phyloP scores from a whole-genome alignment of 306 rosid genomes.

The Arachis hypogaea region DNA sequence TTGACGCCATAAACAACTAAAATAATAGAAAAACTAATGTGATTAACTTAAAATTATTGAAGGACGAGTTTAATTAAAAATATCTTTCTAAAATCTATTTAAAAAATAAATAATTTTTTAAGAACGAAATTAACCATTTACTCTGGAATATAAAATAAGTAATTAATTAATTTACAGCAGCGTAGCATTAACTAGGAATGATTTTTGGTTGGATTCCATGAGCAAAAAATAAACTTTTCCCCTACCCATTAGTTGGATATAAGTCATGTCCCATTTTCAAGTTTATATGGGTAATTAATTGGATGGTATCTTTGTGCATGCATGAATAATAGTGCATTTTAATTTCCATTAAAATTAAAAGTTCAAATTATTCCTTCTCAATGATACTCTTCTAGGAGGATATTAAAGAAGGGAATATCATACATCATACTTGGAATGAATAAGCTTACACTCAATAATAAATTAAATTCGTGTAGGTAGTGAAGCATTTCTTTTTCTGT shows the following conservation, averaged over 20 bases:
- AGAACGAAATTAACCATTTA: too few species aligned
- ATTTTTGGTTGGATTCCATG: slow-evolving; percentile 4
- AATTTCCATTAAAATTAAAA: slow-evolving; percentile 14
- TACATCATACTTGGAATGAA: not conserved
- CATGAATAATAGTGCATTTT: slow-evolving; percentile 17
- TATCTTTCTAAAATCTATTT: too few species aligned
- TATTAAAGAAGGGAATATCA: slow-evolving; percentile 13
- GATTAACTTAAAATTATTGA: too few species aligned
- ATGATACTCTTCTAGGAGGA: not conserved
- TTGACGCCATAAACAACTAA: too few species aligned
- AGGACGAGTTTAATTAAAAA: too few species aligned
- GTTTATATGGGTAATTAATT: not conserved
- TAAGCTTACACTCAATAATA: not conserved
- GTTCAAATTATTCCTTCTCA: slow-evolving; percentile 25
- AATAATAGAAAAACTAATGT: too few species aligned
- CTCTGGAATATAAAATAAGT: too few species aligned
- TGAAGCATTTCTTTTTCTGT: not conserved
- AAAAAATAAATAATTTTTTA: too few species aligned
- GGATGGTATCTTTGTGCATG: not conserved
- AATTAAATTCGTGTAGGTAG: not conserved
- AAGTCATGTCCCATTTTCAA: slow-evolving; percentile 21
- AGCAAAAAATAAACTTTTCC: not conserved
- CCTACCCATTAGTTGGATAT: slow-evolving; percentile 2
- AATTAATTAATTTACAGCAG: too few species aligned
- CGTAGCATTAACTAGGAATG: too few species aligned